Conservation (phyloP, 257 asterid species). For the Solanum piurae region DNA sequence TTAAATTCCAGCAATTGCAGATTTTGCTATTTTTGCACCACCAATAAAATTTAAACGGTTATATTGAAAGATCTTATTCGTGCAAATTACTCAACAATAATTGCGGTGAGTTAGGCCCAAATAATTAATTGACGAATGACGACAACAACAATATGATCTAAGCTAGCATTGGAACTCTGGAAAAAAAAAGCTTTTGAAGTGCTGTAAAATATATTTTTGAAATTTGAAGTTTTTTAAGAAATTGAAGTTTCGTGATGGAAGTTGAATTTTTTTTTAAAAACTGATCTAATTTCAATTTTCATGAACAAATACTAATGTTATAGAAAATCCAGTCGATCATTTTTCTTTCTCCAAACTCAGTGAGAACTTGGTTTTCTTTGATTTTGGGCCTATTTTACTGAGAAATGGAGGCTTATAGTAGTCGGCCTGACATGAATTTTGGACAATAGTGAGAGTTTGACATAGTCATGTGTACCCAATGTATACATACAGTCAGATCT, state of each 20-base stretch:
- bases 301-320: too few relatives aligned
- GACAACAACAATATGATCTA: neutral
- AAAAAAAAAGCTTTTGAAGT: neutral
- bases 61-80: neutral
- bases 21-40: neutral
- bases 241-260: neutral
- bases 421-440: neutral
- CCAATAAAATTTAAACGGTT: neutral
- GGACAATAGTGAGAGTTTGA: neutral
- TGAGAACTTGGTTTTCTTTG: neutral
- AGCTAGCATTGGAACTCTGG: neutral
- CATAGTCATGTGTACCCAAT: neutral
- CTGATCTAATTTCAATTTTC: too few relatives aligned
- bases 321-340: too few relatives aligned
- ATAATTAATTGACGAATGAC: neutral
- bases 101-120: neutral
- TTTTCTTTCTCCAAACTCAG: neutral
- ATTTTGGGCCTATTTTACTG: neutral
- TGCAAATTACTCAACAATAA: neutral
- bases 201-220: neutral
- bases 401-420: neutral
- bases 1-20: neutral
- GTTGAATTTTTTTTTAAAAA: too few relatives aligned
- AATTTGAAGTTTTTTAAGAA: neutral
- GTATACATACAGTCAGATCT: neutral